phyloP scores from a whole-genome alignment of 768 basidiomycete genomes.

The Boletus rubropictus region DNA sequence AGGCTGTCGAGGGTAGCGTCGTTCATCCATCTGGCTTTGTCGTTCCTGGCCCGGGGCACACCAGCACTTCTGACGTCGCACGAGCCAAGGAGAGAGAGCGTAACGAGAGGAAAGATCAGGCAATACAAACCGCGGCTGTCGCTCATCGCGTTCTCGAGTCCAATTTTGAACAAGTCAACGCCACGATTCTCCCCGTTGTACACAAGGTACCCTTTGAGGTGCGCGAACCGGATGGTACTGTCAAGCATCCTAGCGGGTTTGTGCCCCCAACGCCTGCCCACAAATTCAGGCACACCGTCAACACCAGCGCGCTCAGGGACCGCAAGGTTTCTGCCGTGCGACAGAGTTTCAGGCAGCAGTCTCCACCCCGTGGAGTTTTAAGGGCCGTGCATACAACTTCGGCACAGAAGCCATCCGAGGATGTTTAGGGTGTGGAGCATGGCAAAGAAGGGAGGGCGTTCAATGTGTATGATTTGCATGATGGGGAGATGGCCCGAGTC shows the following conservation, averaged over 20 bases:
- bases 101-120: conserved; percentile 14
- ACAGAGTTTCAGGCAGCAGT: conserved; percentile 8
- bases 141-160: conserved; percentile 30
- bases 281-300: conserved; percentile 28
- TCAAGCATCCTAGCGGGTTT: conserved; percentile 40
- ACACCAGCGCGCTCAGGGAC: conserved; percentile 10
- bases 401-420: conserved; percentile 5
- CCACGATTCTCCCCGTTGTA: conserved; percentile 19
- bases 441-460: conserved; percentile 8
- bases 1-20: conserved; percentile 10
- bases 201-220: conserved; percentile 43
- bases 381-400: conserved; percentile 22
- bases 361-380: conserved; percentile 11
- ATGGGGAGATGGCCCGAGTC: conserved; percentile 4
- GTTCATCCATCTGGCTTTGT: conserved; percentile 28
- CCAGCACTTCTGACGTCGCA: conserved; percentile 20
- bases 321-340: conserved; percentile 13
- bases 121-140: conserved; percentile 29
- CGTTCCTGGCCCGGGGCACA: conserved; percentile 27
- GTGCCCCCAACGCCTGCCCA: conserved; percentile 38
- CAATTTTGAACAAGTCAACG: conserved; percentile 22
- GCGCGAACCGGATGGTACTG: conserved; percentile 32
- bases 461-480: no score
- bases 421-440: conserved; percentile 8
- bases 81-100: conserved; percentile 25